Evolutionary conservation across 2,329 filamentous ascomycete species (phyloP).

Genomic region (Setomelanomma holmii): DNA sequence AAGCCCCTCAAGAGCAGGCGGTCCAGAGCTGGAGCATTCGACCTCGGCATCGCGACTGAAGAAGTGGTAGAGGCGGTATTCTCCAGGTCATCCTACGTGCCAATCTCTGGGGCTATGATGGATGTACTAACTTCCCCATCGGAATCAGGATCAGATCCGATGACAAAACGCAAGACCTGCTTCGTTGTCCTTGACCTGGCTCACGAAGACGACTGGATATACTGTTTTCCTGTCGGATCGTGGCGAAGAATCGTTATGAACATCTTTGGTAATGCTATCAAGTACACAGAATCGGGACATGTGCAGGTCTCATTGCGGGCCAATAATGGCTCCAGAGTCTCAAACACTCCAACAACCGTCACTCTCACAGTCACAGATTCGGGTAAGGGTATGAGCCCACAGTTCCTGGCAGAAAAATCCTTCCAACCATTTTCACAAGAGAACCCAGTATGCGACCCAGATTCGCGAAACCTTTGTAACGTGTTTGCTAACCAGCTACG

Average conservation of each 20-base stretch:
- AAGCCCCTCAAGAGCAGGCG: conserved; percentile 38
- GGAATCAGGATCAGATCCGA: not conserved
- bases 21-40: conserved; percentile 24
- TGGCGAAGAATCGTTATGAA: conserved; percentile 27
- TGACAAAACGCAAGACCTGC: conserved; percentile 23
- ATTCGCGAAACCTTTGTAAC: conserved; percentile 23
- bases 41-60: conserved; percentile 26
- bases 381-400: conserved; percentile 43
- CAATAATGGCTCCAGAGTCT: conserved; percentile 1
- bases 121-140: conserved; percentile 12
- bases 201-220: conserved; percentile 49
- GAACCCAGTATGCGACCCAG: conserved; percentile 23
- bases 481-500: not conserved
- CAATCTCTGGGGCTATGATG: conserved; percentile 14
- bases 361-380: conserved; percentile 48
- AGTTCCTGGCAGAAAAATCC: conserved; percentile 39
- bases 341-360: conserved; percentile 17
- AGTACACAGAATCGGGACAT: conserved; percentile 43
- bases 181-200: conserved; percentile 38
- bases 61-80: conserved; percentile 36
- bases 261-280: conserved; percentile 47
- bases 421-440: conserved; percentile 48
- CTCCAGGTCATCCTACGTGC: conserved; percentile 43
- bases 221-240: conserved; percentile 48
- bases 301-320: conserved; percentile 36